These are phyloP conservation scores for Leccinum broughii DNA, from an alignment of 768 basidiomycete genomes.

Conservation along the genomic window DNA sequence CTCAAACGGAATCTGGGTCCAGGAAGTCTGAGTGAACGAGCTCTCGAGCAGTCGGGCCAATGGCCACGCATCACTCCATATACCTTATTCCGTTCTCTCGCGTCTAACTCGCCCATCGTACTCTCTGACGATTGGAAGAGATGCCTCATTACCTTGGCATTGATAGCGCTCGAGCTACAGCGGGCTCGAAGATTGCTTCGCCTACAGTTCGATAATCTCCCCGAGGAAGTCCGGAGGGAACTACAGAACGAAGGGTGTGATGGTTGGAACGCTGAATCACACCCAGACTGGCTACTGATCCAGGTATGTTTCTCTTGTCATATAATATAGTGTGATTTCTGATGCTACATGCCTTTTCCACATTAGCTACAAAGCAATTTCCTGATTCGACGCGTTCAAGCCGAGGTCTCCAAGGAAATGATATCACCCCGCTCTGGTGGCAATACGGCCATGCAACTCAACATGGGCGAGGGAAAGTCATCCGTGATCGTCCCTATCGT, in stretches of 20 bases:
- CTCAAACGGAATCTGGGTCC: conserved; percentile 17
- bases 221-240: conserved; percentile 35
- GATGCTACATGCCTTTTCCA: conserved; percentile 2
- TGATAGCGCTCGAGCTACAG: conserved; percentile 35
- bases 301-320: conserved; percentile 33
- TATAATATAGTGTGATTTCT: neutral
- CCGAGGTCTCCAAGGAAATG: conserved; percentile 33
- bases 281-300: conserved; percentile 45
- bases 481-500: conserved; percentile 40
- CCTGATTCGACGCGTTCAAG: conserved; percentile 14
- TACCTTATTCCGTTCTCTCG: conserved; percentile 35
- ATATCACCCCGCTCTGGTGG: conserved; percentile 24
- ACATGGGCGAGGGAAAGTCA: conserved; percentile 24
- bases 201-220: conserved; percentile 19
- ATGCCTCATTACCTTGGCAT: conserved; percentile 30
- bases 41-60: conserved; percentile 23
- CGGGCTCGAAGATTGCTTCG: conserved; percentile 35
- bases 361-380: conserved; percentile 29
- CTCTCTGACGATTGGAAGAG: conserved; percentile 30
- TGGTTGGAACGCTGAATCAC: conserved; percentile 16
- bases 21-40: conserved; percentile 15
- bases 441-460: conserved; percentile 47
- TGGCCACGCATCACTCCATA: conserved; percentile 40
- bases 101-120: conserved; percentile 19
- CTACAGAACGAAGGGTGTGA: conserved; percentile 23